Conservation (phyloP, 2,329 filamentous ascomycete species). For the Colletotrichum lupini region DNA sequence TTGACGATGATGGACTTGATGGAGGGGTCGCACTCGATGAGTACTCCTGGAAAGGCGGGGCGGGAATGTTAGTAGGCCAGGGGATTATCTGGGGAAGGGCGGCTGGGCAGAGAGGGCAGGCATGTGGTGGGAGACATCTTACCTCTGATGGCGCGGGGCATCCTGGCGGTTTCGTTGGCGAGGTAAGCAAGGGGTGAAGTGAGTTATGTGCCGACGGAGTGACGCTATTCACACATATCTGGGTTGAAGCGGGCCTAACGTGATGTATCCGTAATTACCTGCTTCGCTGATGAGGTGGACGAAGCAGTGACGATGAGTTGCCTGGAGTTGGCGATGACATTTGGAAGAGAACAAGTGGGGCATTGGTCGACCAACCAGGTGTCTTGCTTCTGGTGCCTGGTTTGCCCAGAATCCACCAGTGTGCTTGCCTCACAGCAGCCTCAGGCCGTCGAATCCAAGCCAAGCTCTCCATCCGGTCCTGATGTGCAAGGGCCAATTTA, state of each 20-base stretch:
- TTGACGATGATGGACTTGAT: slow-evolving; percentile 88
- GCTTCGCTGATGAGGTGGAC: not conserved
- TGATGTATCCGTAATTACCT: not conserved
- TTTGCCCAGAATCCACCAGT: not conserved
- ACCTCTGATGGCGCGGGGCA: slow-evolving; percentile 70
- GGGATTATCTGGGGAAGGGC: slow-evolving; percentile 15
- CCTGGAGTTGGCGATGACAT: not conserved
- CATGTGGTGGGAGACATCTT: not conserved
- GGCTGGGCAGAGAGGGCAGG: not conserved
- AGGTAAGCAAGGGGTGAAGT: not conserved
- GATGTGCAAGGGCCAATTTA: slow-evolving; percentile 17
- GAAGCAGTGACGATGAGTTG: not conserved
- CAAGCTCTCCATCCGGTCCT: not conserved
- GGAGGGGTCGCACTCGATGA: slow-evolving; percentile 86
- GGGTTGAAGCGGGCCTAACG: not conserved
- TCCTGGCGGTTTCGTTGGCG: slow-evolving; percentile 43
- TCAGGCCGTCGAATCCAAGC: not conserved
- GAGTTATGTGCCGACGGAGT: not conserved
- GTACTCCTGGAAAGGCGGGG: slow-evolving; percentile 63
- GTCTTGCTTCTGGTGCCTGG: not conserved
- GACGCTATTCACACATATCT: not conserved
- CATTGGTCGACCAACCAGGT: not conserved
- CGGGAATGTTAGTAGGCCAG: slow-evolving; percentile 21
- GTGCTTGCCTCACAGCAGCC: not conserved
- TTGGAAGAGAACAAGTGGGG: not conserved